Conservation (phyloP, 768 basidiomycete species). For the Hygrocybe coccinea region DNA sequence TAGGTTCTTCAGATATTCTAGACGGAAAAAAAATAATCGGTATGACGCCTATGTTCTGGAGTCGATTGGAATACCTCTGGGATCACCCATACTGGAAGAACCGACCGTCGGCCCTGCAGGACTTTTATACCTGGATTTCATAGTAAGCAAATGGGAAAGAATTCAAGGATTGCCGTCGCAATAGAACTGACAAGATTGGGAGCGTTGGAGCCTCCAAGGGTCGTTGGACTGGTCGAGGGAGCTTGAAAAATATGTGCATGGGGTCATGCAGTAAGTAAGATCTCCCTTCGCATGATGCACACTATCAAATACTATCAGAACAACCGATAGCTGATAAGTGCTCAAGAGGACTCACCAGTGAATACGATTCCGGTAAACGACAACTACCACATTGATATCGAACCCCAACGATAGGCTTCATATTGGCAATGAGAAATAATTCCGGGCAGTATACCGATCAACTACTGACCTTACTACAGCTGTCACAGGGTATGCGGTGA, state of each 20-base stretch:
- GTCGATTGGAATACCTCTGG: constrained; percentile 44
- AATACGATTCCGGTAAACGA: constrained; percentile 62
- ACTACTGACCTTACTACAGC: constrained; percentile 50
- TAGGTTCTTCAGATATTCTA: constrained; percentile 61
- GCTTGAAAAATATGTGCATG: constrained; percentile 82
- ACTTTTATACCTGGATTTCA: constrained; percentile 49
- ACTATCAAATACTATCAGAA: constrained; percentile 42
- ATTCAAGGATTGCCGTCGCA: not conserved
- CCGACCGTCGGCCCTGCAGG: constrained; percentile 55
- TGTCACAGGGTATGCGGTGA: constrained; percentile 58
- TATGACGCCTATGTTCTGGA: not conserved
- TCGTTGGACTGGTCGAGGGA: constrained; percentile 71
- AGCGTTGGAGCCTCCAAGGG: constrained; percentile 53
- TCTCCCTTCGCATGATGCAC: constrained; percentile 64
- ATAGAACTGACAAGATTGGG: constrained; percentile 54
- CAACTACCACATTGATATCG: constrained; percentile 91
- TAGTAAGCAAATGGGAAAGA: constrained; percentile 7
- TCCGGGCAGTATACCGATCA: not conserved
- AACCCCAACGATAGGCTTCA: constrained; percentile 66
- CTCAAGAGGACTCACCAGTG: constrained; percentile 51
- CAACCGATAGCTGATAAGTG: not conserved
- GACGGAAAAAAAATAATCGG: not conserved
- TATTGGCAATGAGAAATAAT: not conserved
- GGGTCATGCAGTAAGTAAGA: constrained; percentile 82
- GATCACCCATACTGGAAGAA: constrained; percentile 40